Evolutionary conservation across 2,329 filamentous ascomycete species (phyloP).

Genomic region (Dactylellina parvicollis): DNA sequence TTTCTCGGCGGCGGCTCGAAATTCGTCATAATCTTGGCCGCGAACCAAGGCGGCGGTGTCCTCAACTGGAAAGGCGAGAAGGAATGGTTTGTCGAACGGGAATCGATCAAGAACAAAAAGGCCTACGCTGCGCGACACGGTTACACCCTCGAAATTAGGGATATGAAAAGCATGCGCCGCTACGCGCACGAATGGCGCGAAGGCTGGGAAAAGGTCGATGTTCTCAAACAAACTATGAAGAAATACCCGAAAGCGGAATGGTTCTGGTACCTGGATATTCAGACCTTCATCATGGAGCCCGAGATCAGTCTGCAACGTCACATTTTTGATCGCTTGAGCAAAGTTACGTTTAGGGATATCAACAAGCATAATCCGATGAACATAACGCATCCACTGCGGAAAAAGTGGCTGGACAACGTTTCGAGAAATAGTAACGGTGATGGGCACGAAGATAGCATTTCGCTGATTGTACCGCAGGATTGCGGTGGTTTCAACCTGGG

Average conservation of each 20-base stretch:
- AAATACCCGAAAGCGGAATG: slow-evolving; percentile 97
- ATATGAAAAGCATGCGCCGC: slow-evolving; percentile 98
- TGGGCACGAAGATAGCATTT: slow-evolving; percentile 78
- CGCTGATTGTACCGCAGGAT: slow-evolving; percentile 89
- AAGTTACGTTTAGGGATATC: slow-evolving; percentile 89
- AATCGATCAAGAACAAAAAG: slow-evolving; percentile 94
- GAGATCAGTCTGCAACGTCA: slow-evolving; percentile 88
- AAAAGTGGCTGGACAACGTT: slow-evolving; percentile 75
- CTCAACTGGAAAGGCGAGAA: slow-evolving; percentile 99
- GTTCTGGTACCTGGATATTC: slow-evolving; percentile 99
- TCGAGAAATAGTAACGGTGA: slow-evolving; percentile 80
- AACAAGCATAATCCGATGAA: slow-evolving; percentile 96
- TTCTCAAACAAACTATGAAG: slow-evolving; percentile 83
- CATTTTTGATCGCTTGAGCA: slow-evolving; percentile 81
- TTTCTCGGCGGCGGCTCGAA: slow-evolving; percentile 83
- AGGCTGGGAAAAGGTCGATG: slow-evolving; percentile 97
- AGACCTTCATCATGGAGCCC: slow-evolving; percentile 98
- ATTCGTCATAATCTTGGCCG: slow-evolving; percentile 89
- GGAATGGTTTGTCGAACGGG: slow-evolving; percentile 97
- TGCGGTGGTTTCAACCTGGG: slow-evolving; percentile 96
- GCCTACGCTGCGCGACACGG: slow-evolving; percentile 88
- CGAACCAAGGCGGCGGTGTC: slow-evolving; percentile 93
- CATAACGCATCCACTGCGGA: slow-evolving; percentile 76
- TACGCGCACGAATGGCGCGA: slow-evolving; percentile 99
- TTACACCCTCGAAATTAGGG: slow-evolving; percentile 93